Evolutionary conservation across 768 basidiomycete species (phyloP), one percentile per base, ranked within the genome.

Genomic region (Grammothele lineata): DNA sequence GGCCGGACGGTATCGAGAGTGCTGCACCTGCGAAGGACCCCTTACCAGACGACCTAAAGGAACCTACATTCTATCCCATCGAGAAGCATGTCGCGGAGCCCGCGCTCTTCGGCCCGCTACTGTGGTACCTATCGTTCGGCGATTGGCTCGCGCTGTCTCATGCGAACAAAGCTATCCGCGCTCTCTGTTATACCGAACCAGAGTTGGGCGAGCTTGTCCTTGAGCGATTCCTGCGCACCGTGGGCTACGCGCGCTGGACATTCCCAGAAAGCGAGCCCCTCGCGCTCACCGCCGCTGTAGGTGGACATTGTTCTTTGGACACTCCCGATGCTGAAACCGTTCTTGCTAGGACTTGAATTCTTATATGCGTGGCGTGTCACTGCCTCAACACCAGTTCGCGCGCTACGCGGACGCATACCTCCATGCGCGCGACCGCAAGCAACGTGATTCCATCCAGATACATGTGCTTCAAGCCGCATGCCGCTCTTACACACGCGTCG

Each of bases 311-410:
- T 30, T 30, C 27, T 30, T 30, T 30, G 7, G 8, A 7, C 27
- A 30, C 14, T 14, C 27, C 8, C 27, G 27, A 14, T 7, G 27
- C 27, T 30, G 27, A 30, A 7, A 30, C 14, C 8, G 35, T 18
- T 44, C 14, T 38, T 14, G n/a, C 6, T 56, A 90, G 85, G 89
- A 92, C 63, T 71, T 93, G 33, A 78, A 78, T 57, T 77, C 84
- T 42, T 92, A 91, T 57, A 81, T 91, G 78, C 76, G 81, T 37
- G 87, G 87, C 3, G 83, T 91, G 4, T 82, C 81, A 5, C 77
- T 86, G 21, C 89, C 90, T 6, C 74, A 75, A 3, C 83, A 91
- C 52, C 79, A 85, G 51, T 91, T 86, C 54, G 73, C 80, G 0
- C 74, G 78, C 4, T 71, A 80, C 26, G 77, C 88, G 1, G 70